These are phyloP conservation scores for Botrytis elliptica DNA, from an alignment of 2,329 filamentous ascomycete species.

Conservation along the genomic window DNA sequence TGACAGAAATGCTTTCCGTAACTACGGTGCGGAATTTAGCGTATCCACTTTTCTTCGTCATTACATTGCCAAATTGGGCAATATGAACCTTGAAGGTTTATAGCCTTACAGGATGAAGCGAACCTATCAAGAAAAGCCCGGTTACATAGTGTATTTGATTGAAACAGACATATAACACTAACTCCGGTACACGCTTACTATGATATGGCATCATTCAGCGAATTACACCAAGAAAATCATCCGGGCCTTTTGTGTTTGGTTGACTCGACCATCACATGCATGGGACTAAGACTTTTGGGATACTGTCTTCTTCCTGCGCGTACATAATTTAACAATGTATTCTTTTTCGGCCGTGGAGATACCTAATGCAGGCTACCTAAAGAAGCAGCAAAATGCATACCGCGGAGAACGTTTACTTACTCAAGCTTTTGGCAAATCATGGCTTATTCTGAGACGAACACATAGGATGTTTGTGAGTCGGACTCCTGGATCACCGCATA, in stretches of 20 bases:
- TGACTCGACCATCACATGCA: not conserved
- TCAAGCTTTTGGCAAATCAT: not conserved
- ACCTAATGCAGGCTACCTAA: not conserved
- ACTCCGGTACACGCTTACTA: not conserved
- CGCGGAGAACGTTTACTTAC: not conserved
- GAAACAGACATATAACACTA: not conserved
- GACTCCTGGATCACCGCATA: not conserved
- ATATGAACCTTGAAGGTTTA: not conserved
- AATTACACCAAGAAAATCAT: not conserved
- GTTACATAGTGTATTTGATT: not conserved
- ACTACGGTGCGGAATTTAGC: not conserved
- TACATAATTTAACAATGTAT: not conserved
- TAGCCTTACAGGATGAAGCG: not conserved
- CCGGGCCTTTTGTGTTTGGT: not conserved
- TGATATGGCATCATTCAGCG: not conserved
- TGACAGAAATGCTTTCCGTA: not conserved
- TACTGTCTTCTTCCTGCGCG: not conserved
- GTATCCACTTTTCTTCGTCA: not conserved
- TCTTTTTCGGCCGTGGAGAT: not conserved
- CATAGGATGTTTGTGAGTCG: not conserved
- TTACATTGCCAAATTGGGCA: not conserved
- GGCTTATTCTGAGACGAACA: not conserved
- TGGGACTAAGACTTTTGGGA: not conserved
- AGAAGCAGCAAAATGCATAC: not conserved
- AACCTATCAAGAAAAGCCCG: not conserved